A percentile compares a stretch with the other conserved stretches of the same genome.
Conservation (phyloP, 2,329 filamentous ascomycete genomes). For the Ciborinia camelliae region DNA sequence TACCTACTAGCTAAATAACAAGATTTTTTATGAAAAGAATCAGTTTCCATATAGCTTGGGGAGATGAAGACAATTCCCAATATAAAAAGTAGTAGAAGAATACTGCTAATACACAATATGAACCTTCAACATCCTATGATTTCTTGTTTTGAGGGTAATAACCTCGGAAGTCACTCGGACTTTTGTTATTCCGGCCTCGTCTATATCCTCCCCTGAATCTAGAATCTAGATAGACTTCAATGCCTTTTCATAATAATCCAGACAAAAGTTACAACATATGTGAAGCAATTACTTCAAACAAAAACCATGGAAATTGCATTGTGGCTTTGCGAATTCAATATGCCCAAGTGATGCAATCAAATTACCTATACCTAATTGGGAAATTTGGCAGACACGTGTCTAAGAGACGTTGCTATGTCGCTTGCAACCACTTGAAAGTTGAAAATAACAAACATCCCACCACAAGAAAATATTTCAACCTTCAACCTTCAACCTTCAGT, state of each 20-base stretch:
- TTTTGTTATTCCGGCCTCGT: too few species aligned
- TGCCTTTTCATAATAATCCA: background rate
- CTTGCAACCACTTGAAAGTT: too few species aligned
- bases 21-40: too few species aligned
- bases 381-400: background rate
- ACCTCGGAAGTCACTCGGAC: background rate
- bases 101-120: too few species aligned
- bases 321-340: too few species aligned
- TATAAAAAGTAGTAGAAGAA: too few species aligned
- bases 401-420: background rate
- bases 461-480: background rate
- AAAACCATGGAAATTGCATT: background rate
- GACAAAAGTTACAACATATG: background rate
- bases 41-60: too few species aligned
- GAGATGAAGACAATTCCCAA: background rate
- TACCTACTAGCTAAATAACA: too few species aligned
- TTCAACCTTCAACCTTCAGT: background rate
- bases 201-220: too few species aligned
- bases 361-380: background rate
- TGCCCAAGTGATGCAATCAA: background rate
- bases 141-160: background rate
- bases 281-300: background rate
- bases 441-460: too few species aligned
- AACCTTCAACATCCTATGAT: too few species aligned
- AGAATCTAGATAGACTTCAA: too few species aligned